Percentiles rank a stretch among this genome's conserved stretches.
phyloP scores from a whole-genome alignment of 2,329 filamentous ascomycete species.

The Thielaviopsis ethacetica region DNA sequence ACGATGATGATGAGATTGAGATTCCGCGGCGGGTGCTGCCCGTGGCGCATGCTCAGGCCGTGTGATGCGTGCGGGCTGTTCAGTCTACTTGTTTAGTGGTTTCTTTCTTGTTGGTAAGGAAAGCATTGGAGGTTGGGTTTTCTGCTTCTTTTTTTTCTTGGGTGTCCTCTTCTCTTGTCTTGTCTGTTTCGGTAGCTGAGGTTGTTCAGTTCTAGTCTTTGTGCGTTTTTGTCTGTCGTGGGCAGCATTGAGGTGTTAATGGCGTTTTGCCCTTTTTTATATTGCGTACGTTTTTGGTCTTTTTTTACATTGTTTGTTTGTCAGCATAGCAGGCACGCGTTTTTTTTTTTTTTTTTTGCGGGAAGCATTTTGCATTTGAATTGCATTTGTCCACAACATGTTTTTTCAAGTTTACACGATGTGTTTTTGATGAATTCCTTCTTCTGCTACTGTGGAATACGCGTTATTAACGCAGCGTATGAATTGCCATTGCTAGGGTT shows the following conservation, averaged over 20 bases:
- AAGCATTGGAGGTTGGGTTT: no score
- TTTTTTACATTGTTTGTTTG: not conserved
- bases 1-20: constrained; percentile 41
- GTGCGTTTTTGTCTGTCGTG: not conserved
- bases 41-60: constrained; percentile 4
- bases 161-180: not conserved
- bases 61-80: not conserved
- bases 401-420: no score
- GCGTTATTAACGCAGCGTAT: not conserved
- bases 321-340: not conserved
- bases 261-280: not conserved
- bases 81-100: not conserved
- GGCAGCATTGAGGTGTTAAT: not conserved
- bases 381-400: not conserved
- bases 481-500: not conserved
- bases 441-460: not conserved
- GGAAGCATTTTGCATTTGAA: not conserved
- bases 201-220: not conserved
- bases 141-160: not conserved
- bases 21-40: constrained; percentile 25
- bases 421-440: not conserved
- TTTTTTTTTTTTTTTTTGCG: not conserved
- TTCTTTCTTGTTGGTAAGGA: not conserved
- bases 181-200: not conserved
- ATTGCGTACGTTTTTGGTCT: not conserved